Percentiles rank a stretch among this genome's conserved stretches.
These are phyloP conservation scores for Ambispora gerdemannii DNA, from an alignment of 192 early-diverging fungal species.

Conservation along the genomic window DNA sequence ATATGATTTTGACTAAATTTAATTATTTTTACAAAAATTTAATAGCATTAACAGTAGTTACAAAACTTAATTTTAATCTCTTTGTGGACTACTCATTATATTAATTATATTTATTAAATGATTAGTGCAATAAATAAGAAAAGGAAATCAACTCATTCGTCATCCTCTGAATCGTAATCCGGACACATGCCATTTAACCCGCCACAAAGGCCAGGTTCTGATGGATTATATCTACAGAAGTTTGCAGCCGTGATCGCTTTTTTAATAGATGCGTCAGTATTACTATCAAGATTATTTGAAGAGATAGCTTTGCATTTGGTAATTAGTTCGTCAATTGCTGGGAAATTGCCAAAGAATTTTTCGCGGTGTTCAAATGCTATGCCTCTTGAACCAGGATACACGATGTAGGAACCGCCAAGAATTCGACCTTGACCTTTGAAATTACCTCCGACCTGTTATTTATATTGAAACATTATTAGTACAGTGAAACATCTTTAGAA, in stretches of 20 bases:
- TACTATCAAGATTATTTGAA: background rate
- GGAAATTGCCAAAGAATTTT: slow-evolving; percentile 45
- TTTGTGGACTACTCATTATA: no score
- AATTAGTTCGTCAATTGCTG: slow-evolving; percentile 39
- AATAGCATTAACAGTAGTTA: no score
- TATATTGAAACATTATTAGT: background rate
- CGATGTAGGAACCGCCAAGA: slow-evolving; percentile 44
- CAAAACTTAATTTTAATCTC: no score
- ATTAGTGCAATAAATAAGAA: no score
- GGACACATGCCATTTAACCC: background rate
- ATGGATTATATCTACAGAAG: background rate
- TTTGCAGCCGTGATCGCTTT: background rate
- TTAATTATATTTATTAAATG: no score
- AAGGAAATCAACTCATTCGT: no score
- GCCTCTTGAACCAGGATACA: slow-evolving; percentile 31
- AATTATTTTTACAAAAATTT: no score
- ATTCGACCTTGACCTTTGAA: slow-evolving; percentile 47
- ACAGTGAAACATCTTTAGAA: background rate
- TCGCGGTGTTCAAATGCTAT: slow-evolving; percentile 47
- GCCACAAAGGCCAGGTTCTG: background rate
- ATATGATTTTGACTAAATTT: no score
- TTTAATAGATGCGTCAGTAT: background rate
- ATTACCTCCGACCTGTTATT: slow-evolving; percentile 41
- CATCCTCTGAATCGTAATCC: background rate
- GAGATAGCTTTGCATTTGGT: slow-evolving; percentile 31